phyloP scores from a whole-genome alignment of 805 yeast species.

The Myxozyma nipponensis region DNA sequence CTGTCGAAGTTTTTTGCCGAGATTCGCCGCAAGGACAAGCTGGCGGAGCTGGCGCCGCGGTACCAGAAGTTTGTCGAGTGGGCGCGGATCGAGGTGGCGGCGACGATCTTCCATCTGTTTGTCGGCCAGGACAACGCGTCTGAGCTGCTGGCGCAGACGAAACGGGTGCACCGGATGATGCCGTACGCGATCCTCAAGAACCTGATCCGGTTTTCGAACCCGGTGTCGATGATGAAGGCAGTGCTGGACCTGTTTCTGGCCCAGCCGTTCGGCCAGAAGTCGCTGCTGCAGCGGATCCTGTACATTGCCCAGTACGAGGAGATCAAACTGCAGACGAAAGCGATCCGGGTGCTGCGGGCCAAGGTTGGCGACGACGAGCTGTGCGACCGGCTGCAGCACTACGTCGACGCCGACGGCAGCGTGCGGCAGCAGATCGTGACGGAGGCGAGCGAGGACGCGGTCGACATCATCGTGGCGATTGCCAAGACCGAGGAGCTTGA shows the following conservation, averaged over 20 bases:
- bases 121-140: constrained; percentile 77
- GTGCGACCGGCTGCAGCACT: constrained; percentile 35
- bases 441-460: constrained; percentile 33
- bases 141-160: constrained; percentile 67
- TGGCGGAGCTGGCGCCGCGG: constrained; percentile 61
- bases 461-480: constrained; percentile 32
- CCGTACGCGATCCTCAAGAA: constrained; percentile 78
- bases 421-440: constrained; percentile 35
- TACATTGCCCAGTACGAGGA: constrained; percentile 73
- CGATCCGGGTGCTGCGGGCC: constrained; percentile 38
- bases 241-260: constrained; percentile 78
- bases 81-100: constrained; percentile 77
- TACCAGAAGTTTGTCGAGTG: constrained; percentile 71
- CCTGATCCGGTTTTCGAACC: constrained; percentile 78
- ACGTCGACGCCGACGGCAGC: constrained; percentile 35
- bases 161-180: constrained; percentile 67
- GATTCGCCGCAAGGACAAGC: constrained; percentile 50
- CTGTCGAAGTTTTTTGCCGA: constrained; percentile 61
- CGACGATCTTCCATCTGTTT: constrained; percentile 75
- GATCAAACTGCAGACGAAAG: constrained; percentile 56
- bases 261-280: constrained; percentile 65
- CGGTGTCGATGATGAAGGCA: constrained; percentile 74
- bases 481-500: constrained; percentile 26
- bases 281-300: constrained; percentile 70
- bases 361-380: constrained; percentile 34